Evolutionary conservation across 306 rosid genomes (phyloP), one percentile per base, ranked within the genome.

Genomic region (Mimosa bimucronata): DNA sequence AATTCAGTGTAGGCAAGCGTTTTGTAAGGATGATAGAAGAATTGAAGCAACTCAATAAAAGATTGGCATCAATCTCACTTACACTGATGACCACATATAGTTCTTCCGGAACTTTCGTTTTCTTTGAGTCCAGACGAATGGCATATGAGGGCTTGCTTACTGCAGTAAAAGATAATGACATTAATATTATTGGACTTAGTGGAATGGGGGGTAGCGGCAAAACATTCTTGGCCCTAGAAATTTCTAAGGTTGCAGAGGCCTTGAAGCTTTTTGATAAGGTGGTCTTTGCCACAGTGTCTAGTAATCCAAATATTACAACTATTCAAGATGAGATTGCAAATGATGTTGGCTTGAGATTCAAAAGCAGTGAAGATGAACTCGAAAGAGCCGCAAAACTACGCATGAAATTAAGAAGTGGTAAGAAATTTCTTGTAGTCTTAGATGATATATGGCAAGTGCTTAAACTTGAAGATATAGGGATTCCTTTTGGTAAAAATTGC

Each of bases 171-270:
- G 25, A 71, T 48, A n/a, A 45, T 16, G 2, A 9, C 2, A 45
- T 3, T 16, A 0, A 1, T 6, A 71, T 0, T 61, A 71, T 71
- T 45, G 62, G 76, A 2, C 38, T 71, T 30, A 15, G 18, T 46
- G 76, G 61, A 9, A 71, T 46, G 44, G 29, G 62, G 3, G 76
- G 76, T 2, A 46, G 42, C 0, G 76, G 76, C 1, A 73, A 53
- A 53, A 30, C 66, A 19, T 18, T n/a, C 11, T 50, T 73, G 77
- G n/a, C 14, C 21, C 0, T 10, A 53, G 29, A 52, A 34, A 19
- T 52, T 2, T 3, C 6, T 0, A 31, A 31, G 1, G 61, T 1
- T 3, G 31, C 3, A 0, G 2, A 73, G 48, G 7, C 11, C 12
- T 30, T 7, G 7, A 16, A 64, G 2, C 30, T 52, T 9, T 73